Percentiles rank a stretch among this genome's conserved stretches.
phyloP scores from a whole-genome alignment of 2,329 filamentous ascomycete genomes.

The Amylocarpus encephaloides region DNA sequence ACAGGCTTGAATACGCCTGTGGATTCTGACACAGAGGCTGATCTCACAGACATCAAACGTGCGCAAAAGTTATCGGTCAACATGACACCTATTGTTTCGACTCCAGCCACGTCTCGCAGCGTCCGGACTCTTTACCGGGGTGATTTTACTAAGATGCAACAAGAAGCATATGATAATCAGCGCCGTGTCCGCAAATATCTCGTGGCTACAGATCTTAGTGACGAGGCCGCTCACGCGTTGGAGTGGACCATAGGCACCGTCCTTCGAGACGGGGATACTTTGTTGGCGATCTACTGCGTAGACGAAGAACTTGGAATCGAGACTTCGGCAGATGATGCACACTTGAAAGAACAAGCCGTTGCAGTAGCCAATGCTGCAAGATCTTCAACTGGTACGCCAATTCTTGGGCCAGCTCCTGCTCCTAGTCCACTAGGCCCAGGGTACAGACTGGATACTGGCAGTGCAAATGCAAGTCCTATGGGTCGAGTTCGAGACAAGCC shows the following conservation, averaged over 20 bases:
- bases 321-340: slow-evolving; percentile 53
- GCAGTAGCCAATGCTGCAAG: slow-evolving; percentile 54
- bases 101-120: slow-evolving; percentile 69
- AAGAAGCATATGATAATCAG: slow-evolving; percentile 71
- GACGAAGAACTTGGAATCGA: slow-evolving; percentile 73
- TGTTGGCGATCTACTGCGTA: slow-evolving; percentile 88
- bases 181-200: slow-evolving; percentile 82
- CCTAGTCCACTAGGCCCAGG: slow-evolving; percentile 20
- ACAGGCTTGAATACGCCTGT: slow-evolving; percentile 52
- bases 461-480: slow-evolving; percentile 26
- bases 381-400: slow-evolving; percentile 28
- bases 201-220: slow-evolving; percentile 90
- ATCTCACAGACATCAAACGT: slow-evolving; percentile 75
- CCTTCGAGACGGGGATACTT: slow-evolving; percentile 84
- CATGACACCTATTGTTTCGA: slow-evolving; percentile 72
- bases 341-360: slow-evolving; percentile 68
- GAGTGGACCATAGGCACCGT: slow-evolving; percentile 98
- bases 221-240: slow-evolving; percentile 88
- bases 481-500: slow-evolving; percentile 49
- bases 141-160: slow-evolving; percentile 69
- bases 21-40: slow-evolving; percentile 81
- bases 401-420: slow-evolving; percentile 12
- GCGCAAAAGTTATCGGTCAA: slow-evolving; percentile 80
- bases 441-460: slow-evolving; percentile 20
- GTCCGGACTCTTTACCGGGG: slow-evolving; percentile 88